phyloP scores from a whole-genome alignment of 139 green algal genomes.

The Tetradesmus lagerheimii region DNA sequence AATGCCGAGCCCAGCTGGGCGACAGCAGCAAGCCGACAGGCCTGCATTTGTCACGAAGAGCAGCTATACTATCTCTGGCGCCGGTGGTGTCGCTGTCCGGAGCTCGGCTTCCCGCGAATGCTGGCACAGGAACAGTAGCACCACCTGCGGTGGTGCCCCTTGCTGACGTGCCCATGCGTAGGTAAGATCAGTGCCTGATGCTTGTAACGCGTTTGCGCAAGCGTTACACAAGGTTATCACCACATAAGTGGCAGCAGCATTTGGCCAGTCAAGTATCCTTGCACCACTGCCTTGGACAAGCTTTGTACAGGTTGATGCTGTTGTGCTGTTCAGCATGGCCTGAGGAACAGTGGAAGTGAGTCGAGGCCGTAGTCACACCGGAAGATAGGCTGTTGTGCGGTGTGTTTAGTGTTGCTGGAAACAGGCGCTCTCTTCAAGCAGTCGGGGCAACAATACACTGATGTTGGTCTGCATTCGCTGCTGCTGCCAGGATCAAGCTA shows the following conservation, averaged over 20 bases:
- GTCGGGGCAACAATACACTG: background rate
- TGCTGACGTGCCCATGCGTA: conserved; percentile 43
- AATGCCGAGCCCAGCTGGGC: background rate
- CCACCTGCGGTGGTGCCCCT: background rate
- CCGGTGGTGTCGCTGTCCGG: background rate
- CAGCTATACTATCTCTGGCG: background rate
- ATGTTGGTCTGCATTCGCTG: background rate
- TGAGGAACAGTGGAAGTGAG: too few species aligned
- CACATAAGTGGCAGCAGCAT: too few species aligned
- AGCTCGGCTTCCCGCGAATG: background rate
- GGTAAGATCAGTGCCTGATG: too few species aligned
- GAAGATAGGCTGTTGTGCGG: too few species aligned
- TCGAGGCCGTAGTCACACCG: too few species aligned
- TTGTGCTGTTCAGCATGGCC: too few species aligned
- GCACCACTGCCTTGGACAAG: background rate
- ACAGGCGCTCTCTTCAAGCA: too few species aligned
- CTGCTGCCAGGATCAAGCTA: conserved; percentile 35
- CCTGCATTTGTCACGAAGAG: background rate
- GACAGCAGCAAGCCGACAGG: background rate
- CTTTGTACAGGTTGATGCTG: too few species aligned
- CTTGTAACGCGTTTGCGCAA: too few species aligned
- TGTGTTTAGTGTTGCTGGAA: too few species aligned
- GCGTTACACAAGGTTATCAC: too few species aligned
- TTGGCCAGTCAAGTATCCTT: background rate
- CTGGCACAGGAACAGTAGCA: background rate